Evolutionary conservation across 768 basidiomycete species (phyloP).

Genomic region (Tremella fuciformis): DNA sequence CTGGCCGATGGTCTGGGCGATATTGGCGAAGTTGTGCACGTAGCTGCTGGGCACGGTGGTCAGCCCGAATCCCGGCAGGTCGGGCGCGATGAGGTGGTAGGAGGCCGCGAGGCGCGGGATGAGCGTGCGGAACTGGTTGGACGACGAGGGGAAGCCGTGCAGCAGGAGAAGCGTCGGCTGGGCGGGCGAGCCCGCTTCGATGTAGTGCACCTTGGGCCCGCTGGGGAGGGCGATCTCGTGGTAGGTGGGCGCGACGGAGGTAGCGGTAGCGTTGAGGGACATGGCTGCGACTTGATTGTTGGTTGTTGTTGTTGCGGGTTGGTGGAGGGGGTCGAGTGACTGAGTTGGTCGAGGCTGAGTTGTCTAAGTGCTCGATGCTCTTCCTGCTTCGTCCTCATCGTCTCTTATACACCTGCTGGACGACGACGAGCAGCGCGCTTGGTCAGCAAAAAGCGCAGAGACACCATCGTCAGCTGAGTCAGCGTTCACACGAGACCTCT

Average conservation of each 20-base stretch:
- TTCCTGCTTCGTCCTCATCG: no score
- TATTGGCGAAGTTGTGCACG: constrained; percentile 54
- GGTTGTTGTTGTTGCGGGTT: no score
- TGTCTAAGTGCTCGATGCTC: no score
- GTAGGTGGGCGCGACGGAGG: neutral
- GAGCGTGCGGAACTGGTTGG: constrained; percentile 58
- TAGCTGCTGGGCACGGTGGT: constrained; percentile 53
- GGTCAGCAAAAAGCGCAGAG: no score
- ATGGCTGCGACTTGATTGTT: no score
- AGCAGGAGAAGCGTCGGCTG: constrained; percentile 54
- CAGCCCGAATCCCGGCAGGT: constrained; percentile 59
- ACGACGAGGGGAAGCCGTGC: constrained; percentile 59
- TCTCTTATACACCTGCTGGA: no score
- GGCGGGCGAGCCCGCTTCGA: constrained; percentile 51
- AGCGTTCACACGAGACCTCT: no score
- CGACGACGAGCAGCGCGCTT: no score
- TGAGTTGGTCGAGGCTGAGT: no score
- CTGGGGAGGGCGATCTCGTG: neutral
- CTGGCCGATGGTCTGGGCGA: constrained; percentile 54
- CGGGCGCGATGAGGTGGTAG: constrained; percentile 59
- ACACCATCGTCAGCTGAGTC: no score
- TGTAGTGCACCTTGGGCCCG: constrained; percentile 54
- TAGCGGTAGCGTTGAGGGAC: no score
- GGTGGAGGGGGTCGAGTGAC: no score
- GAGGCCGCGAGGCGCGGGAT: constrained; percentile 54